Evolutionary conservation across 441 rosid species (phyloP).

Genomic region (Cnidoscolus chayamansa): DNA sequence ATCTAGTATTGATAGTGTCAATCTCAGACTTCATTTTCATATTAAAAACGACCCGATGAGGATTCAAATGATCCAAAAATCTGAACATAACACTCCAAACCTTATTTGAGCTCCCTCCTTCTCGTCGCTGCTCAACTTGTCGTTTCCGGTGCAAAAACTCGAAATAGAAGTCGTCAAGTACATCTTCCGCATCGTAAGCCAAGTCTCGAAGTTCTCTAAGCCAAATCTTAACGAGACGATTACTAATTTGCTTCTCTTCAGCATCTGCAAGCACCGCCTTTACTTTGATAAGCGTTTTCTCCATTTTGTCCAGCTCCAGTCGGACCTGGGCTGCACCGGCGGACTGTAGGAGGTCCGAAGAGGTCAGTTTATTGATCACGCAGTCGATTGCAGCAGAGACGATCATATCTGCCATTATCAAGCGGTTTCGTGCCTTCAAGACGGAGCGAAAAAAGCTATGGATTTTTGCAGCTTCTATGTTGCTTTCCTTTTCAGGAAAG

Average conservation of each 20-base stretch:
- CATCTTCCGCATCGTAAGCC: constrained; percentile 21
- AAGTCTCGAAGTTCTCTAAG: constrained; percentile 24
- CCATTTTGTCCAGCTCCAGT: constrained; percentile 13
- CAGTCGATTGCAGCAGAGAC: no score
- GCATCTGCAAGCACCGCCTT: constrained; percentile 22
- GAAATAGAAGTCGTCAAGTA: constrained; percentile 15
- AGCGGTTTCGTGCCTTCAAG: no score
- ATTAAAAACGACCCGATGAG: background rate
- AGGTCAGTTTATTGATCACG: no score
- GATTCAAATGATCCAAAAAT: background rate
- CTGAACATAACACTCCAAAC: background rate
- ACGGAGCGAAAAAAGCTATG: no score
- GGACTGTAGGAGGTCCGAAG: no score
- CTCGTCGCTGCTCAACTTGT: background rate
- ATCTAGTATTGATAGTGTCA: background rate
- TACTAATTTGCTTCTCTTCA: constrained; percentile 20
- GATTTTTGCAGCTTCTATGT: no score
- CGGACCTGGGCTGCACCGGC: background rate
- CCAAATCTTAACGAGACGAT: constrained; percentile 18
- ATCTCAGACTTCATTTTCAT: background rate
- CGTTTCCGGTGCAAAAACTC: background rate
- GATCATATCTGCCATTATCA: no score
- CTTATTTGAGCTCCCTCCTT: constrained; percentile 3
- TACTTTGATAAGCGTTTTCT: constrained; percentile 2
- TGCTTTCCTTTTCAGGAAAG: no score